Evolutionary conservation across 2,329 filamentous ascomycete species (phyloP), one percentile per base, ranked within the genome.

Genomic region (Penicillium sclerotigenum): DNA sequence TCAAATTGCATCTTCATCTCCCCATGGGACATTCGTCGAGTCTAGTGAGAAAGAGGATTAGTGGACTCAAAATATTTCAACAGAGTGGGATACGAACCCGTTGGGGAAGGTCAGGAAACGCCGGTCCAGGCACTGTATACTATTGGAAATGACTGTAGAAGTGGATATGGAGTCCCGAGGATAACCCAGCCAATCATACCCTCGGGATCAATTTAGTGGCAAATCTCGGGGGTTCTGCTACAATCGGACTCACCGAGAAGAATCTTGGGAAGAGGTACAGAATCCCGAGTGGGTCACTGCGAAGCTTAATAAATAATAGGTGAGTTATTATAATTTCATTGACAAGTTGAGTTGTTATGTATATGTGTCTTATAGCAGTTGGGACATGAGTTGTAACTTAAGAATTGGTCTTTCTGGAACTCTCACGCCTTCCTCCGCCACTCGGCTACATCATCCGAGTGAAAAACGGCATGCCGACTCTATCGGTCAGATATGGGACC

Each of bases 391-490:
- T 8, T n/a, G 1, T 8, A 5, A 11, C 13, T 11, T 2, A 6
- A 16, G 2, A 24, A 11, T 11, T n/a, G 14, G 9, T 7, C 2
- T 6, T 16, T 33, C 5, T 14, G 16, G 28, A n/a, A 24, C 29
- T 33, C 2, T n/a, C 8, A 16, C 16, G 7, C 10, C 5, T 16
- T 10, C 1, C 4, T 11, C 43, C 13, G 18, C 11, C 3, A 22
- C 20, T 14, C 28, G 4, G 31, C 14, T 2, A n/a, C 9, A n/a
- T 41, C 13, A 10, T 20, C 42, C 34, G 40, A 38, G 28, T 22
- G 18, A n/a, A n/a, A 36, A 16, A 14, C 60, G 61, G 62, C 59
- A 56, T 63, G 57, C 62, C 61, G 61, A 47, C 46, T 1, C 5
- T 1, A 18, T 14, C 3, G 16, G 3, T 20, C 48, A 13, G 7